These are phyloP conservation scores for Paraconiothyrium brasiliense DNA, from an alignment of 2,329 filamentous ascomycete species.

Conservation along the genomic window DNA sequence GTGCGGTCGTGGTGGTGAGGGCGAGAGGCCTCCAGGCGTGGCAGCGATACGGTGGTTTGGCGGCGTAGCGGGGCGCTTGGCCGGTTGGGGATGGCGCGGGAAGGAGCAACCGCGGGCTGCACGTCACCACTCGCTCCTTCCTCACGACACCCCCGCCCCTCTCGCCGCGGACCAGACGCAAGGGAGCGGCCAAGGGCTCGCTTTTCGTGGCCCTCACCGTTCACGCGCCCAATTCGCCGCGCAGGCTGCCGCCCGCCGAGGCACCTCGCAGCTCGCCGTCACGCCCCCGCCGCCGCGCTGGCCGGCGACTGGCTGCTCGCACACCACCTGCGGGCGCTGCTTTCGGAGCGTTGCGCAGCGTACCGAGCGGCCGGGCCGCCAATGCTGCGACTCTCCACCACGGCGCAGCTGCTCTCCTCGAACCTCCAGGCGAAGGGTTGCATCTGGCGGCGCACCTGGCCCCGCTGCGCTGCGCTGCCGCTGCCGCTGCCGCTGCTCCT, in stretches of 20 bases:
- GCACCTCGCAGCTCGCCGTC: slow-evolving; percentile 13
- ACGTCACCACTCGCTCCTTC: slow-evolving; percentile 39
- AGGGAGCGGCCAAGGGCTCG: slow-evolving; percentile 14
- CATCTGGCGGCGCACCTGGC: slow-evolving; percentile 22
- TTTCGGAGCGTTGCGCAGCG: slow-evolving; percentile 50
- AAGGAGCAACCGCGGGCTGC: slow-evolving; percentile 45
- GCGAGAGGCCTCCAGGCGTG: not conserved
- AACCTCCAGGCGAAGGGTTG: slow-evolving; percentile 30
- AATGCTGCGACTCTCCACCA: slow-evolving; percentile 41
- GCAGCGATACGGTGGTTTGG: not conserved
- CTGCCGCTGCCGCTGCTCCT: too few species aligned
- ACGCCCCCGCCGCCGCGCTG: slow-evolving; percentile 15
- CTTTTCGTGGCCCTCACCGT: slow-evolving; percentile 24
- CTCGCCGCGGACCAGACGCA: slow-evolving; percentile 15
- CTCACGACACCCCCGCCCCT: slow-evolving; percentile 7
- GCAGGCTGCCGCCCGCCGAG: slow-evolving; percentile 35
- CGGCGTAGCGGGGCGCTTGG: slow-evolving; percentile 33
- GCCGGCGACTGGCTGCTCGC: slow-evolving; percentile 23
- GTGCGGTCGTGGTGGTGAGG: slow-evolving; percentile 12
- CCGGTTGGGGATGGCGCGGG: slow-evolving; percentile 31
- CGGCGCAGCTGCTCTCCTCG: slow-evolving; percentile 34
- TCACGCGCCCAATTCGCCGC: slow-evolving; percentile 21
- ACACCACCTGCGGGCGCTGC: slow-evolving; percentile 32
- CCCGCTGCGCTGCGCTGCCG: not conserved
- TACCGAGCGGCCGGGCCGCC: slow-evolving; percentile 40